phyloP scores from a whole-genome alignment of 2,329 filamentous ascomycete species.

The Stagonosporopsis vannaccii region DNA sequence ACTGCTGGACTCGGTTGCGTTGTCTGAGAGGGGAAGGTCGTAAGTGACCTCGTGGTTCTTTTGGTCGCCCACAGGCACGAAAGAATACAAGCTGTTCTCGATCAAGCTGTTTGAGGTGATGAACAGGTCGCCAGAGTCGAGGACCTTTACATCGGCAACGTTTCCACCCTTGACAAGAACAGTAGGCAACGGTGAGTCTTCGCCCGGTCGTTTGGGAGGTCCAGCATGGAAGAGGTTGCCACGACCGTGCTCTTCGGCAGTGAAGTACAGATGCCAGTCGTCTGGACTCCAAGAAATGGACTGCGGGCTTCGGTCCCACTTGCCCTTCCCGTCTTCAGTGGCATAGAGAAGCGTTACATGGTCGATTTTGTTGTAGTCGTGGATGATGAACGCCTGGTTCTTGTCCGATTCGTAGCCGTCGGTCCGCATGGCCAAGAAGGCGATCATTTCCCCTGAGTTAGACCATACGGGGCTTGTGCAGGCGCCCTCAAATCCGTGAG shows the following conservation, averaged over 20 bases:
- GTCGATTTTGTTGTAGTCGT: constrained; percentile 65
- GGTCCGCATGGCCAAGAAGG: constrained; percentile 79
- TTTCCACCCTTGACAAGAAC: constrained; percentile 45
- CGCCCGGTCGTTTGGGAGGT: constrained; percentile 19
- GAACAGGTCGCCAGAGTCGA: constrained; percentile 64
- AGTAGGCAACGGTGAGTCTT: constrained; percentile 28
- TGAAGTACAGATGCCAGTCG: constrained; percentile 70
- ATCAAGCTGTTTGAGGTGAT: constrained; percentile 72
- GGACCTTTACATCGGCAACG: constrained; percentile 56
- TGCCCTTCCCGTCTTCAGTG: constrained; percentile 68
- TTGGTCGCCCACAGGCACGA: constrained; percentile 54
- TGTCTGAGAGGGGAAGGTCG: constrained; percentile 30
- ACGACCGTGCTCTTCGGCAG: constrained; percentile 73
- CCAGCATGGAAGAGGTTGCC: constrained; percentile 62
- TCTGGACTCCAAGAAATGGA: constrained; percentile 60
- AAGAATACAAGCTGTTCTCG: constrained; percentile 74
- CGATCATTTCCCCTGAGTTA: constrained; percentile 72
- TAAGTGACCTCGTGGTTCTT: constrained; percentile 23
- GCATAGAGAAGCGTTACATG: constrained; percentile 60
- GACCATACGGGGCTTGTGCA: constrained; percentile 75
- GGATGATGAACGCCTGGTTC: constrained; percentile 70
- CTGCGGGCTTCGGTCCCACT: constrained; percentile 63
- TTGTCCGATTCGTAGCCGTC: constrained; percentile 84
- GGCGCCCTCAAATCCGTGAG: constrained; percentile 69
- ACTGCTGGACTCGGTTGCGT: constrained; percentile 34